These are phyloP conservation scores for Rhodotorula sp. DNA, from an alignment of 1,284 basidiomycete species.

Conservation along the genomic window DNA sequence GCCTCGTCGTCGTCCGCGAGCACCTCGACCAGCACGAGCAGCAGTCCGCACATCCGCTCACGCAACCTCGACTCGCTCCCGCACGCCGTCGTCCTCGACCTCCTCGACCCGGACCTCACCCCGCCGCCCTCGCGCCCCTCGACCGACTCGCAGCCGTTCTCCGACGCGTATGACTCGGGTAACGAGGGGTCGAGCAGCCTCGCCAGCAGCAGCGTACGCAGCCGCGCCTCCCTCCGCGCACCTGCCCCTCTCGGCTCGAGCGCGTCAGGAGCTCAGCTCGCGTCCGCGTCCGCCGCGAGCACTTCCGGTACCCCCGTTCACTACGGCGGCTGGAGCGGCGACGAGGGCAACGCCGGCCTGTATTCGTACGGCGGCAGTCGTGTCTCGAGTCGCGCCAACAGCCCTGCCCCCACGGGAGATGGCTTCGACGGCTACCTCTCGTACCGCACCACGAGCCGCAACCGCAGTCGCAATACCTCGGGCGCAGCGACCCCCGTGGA, in stretches of 20 bases:
- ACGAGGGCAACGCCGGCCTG: slow-evolving; percentile 10
- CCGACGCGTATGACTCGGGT: slow-evolving; percentile 40
- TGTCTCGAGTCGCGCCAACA: slow-evolving; percentile 27
- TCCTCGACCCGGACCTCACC: not conserved
- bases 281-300: not conserved
- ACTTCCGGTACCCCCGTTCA: not conserved
- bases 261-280: not conserved
- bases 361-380: slow-evolving; percentile 20
- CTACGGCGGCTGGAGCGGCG: slow-evolving; percentile 18
- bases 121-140: slow-evolving; percentile 7
- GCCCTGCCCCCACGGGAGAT: slow-evolving; percentile 17
- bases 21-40: not conserved
- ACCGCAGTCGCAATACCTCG: slow-evolving; percentile 26
- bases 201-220: slow-evolving; percentile 7
- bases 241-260: not conserved
- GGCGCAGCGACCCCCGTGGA: slow-evolving; percentile 28
- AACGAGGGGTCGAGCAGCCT: slow-evolving; percentile 16
- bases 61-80: not conserved
- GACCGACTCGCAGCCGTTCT: slow-evolving; percentile 18
- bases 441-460: slow-evolving; percentile 25
- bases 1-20: not conserved
- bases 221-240: not conserved
- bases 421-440: slow-evolving; percentile 31
- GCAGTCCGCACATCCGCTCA: not conserved
- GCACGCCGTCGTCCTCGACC: not conserved